Conservation (phyloP, 306 rosid genomes). For the Quercus rubra region DNA sequence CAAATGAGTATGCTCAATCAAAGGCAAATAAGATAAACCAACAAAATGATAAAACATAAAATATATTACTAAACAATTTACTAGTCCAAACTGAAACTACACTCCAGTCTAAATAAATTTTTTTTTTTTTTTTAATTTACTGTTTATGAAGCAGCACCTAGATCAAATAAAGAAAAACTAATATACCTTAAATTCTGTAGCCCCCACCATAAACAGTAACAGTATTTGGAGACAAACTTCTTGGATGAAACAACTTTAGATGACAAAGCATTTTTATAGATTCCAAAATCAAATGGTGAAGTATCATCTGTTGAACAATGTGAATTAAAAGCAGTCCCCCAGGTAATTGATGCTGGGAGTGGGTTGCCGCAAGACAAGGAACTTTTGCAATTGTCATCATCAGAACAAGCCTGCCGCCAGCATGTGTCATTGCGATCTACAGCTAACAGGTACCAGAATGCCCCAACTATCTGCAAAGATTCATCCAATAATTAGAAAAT, state of each 20-base stretch:
- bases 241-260: slow-evolving; percentile 62
- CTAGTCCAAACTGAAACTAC: not conserved
- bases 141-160: not conserved
- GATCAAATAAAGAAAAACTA: slow-evolving; percentile 1
- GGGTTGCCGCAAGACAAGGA: slow-evolving; percentile 73
- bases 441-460: slow-evolving; percentile 93
- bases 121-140: not conserved
- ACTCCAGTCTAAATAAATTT: not conserved
- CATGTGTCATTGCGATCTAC: slow-evolving; percentile 87
- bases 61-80: not conserved
- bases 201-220: slow-evolving; percentile 99
- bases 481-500: slow-evolving; percentile 2
- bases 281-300: slow-evolving; percentile 72
- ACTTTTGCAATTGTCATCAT: slow-evolving; percentile 28
- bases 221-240: slow-evolving; percentile 67
- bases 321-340: slow-evolving; percentile 33
- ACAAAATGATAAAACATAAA: not conserved
- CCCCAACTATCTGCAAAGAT: slow-evolving; percentile 84
- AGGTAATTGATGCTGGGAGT: slow-evolving; percentile 19
- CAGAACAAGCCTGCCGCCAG: slow-evolving; percentile 72
- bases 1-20: not conserved
- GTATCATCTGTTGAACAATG: slow-evolving; percentile 39
- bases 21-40: too few species aligned
- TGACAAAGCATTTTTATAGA: slow-evolving; percentile 61
- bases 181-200: slow-evolving; percentile 87